Evolutionary conservation across 2,329 filamentous ascomycete species (phyloP), one percentile per base, ranked within the genome.

Genomic region (Chaetomium globosum): DNA sequence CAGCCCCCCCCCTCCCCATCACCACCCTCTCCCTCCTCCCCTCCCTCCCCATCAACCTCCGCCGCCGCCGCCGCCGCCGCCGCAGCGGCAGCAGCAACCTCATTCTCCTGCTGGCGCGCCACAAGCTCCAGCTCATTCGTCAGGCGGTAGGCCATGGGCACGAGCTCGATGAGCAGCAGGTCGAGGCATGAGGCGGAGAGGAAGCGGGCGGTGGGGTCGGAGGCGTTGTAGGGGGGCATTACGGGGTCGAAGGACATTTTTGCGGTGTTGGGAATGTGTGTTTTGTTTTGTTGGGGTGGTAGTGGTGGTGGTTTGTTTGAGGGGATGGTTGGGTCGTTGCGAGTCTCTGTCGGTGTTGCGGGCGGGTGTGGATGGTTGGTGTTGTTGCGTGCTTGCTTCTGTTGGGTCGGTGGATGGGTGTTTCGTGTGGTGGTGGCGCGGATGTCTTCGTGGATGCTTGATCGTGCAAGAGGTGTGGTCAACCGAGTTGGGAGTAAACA

Each of bases 141-240:
- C 68, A 98, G 84, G 70, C 95, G 88, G 78, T 96, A 92, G 5
- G 94, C 91, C 82, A 98, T 89, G 48, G 95, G 95, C 19, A 99
- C 95, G 63, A 99, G 87, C 81, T 99, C 95, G 75, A 98, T 98
- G 72, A 99, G 86, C 64, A 99, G 86, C 72, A 99, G 90, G 78
- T 99, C 95, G 73, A 99, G 87, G 76, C 91, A 93, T 56, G 94
- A 95, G 64, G 89, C 87, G 80, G 86, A 89, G 72, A 97, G 83
- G 79, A 93, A 91, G 67, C 87, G 87, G 65, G 90, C 89, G 66
- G 83, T 83, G 46, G 91, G 90, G 78, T 96, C 92, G 70, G 84
- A 85, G 71, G 87, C 82, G 77, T 89, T 90, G 81, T 86, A 89
- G 16, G 87, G 86, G 2, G 88, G 88, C 73, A 87, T 81, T 54